These are phyloP conservation scores for Pichia sp. DNA, from an alignment of 1,139 yeast genomes.

Conservation along the genomic window DNA sequence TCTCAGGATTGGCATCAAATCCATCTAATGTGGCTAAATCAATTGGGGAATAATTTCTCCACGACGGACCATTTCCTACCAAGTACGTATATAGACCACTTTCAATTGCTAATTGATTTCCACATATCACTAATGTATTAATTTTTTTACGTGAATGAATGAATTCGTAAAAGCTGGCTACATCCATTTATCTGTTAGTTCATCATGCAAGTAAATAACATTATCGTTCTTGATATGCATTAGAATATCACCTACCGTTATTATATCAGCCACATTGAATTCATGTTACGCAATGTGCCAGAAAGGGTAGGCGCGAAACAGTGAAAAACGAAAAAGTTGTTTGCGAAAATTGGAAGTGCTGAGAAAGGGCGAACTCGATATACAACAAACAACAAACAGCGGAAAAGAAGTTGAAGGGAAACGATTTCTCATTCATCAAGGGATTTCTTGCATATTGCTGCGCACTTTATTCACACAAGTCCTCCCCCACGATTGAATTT, in stretches of 20 bases:
- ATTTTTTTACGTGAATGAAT: neutral
- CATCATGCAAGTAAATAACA: neutral
- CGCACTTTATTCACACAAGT: too few species aligned
- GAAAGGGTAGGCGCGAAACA: neutral
- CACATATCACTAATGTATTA: neutral
- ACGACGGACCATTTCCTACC: conserved; percentile 26
- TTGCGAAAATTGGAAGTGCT: neutral
- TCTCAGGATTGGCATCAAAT: conserved; percentile 69
- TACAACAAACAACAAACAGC: too few species aligned
- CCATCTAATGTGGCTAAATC: conserved; percentile 92
- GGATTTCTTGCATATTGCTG: too few species aligned
- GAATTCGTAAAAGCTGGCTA: neutral
- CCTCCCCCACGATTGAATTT: too few species aligned
- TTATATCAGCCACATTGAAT: too few species aligned
- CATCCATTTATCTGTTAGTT: neutral
- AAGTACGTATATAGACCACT: neutral
- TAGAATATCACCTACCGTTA: too few species aligned
- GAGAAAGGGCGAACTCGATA: too few species aligned
- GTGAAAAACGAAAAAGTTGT: neutral
- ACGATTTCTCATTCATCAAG: too few species aligned
- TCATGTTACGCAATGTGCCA: neutral
- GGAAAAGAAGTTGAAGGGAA: too few species aligned
- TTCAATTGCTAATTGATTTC: neutral
- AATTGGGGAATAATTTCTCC: conserved; percentile 73
- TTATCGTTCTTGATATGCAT: too few species aligned